phyloP scores from a whole-genome alignment of 2,329 filamentous ascomycete genomes.

The Trichoderma semiorbis region DNA sequence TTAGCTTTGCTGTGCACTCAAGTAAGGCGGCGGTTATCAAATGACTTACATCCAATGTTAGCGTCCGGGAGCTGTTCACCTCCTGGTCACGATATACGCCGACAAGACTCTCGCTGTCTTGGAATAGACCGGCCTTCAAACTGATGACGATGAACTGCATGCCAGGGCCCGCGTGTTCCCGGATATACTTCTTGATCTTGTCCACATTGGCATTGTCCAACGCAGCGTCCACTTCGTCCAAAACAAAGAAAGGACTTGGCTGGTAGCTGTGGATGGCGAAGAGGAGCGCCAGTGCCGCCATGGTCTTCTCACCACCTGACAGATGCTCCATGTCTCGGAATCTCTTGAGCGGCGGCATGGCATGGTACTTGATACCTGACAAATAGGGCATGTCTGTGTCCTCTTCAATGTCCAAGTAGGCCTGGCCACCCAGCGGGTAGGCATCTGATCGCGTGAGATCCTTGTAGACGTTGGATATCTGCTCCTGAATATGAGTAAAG shows the following conservation, averaged over 20 bases:
- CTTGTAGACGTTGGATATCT: conserved; percentile 91
- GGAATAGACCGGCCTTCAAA: conserved; percentile 92
- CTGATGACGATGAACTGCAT: conserved; percentile 99
- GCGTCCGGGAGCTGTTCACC: conserved; percentile 83
- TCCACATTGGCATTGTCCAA: conserved; percentile 97
- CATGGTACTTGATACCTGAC: conserved; percentile 95
- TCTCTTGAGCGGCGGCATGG: conserved; percentile 96
- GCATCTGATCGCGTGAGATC: conserved; percentile 85
- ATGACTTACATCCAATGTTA: conserved; percentile 88
- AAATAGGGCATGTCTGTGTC: conserved; percentile 96
- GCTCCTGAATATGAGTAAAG: conserved; percentile 89
- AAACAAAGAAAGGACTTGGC: conserved; percentile 92
- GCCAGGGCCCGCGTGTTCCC: conserved; percentile 87
- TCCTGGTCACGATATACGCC: conserved; percentile 94
- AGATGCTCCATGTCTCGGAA: conserved; percentile 99
- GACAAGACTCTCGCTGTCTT: conserved; percentile 92
- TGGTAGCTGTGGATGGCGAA: conserved; percentile 98
- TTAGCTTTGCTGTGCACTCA: conserved; percentile 4
- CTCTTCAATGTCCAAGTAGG: conserved; percentile 86
- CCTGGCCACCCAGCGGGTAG: conserved; percentile 88
- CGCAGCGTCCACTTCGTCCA: conserved; percentile 96
- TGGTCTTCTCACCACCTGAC: conserved; percentile 96
- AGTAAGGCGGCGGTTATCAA: not conserved
- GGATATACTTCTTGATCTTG: conserved; percentile 94
- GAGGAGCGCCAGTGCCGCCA: conserved; percentile 91